A percentile compares a stretch with the other conserved stretches of the same genome.
These are phyloP conservation scores for Zizania latifolia DNA, from an alignment of 176 grass and related monocot genomes.

Conservation along the genomic window DNA sequence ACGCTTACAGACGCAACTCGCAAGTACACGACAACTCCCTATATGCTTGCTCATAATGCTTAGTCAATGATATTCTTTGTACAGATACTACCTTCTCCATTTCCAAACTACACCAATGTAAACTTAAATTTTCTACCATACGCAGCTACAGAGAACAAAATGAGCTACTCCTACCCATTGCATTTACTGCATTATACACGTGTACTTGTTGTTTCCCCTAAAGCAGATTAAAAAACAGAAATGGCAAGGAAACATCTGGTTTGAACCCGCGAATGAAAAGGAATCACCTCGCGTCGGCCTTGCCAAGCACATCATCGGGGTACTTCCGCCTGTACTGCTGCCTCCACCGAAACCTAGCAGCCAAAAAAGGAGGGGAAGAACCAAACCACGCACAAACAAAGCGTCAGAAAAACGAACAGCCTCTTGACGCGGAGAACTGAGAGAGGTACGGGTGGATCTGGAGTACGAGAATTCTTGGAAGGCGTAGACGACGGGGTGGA, in stretches of 20 bases:
- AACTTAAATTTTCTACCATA: background rate
- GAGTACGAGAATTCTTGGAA: conserved; percentile 92
- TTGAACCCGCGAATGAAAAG: background rate
- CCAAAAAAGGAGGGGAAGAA: background rate
- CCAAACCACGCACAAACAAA: background rate
- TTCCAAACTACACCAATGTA: background rate
- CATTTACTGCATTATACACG: background rate
- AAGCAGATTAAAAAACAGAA: background rate
- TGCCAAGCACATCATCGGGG: conserved; percentile 75
- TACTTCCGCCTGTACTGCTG: conserved; percentile 83
- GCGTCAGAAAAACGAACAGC: background rate
- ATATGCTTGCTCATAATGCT: background rate
- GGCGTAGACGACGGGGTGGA: conserved; percentile 79
- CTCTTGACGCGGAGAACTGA: background rate
- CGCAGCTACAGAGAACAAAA: background rate
- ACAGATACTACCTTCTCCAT: background rate
- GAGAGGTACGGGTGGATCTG: background rate
- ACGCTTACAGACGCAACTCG: too few species aligned
- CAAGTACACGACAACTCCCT: background rate
- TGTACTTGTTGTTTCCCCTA: background rate
- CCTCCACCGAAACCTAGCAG: conserved; percentile 84
- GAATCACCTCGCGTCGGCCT: conserved; percentile 45
- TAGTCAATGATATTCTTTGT: background rate
- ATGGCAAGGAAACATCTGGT: background rate
- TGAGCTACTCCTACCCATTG: background rate